These are phyloP conservation scores for Sphaerobolus stellatus DNA, from an alignment of 1,284 basidiomycete species.

Conservation along the genomic window DNA sequence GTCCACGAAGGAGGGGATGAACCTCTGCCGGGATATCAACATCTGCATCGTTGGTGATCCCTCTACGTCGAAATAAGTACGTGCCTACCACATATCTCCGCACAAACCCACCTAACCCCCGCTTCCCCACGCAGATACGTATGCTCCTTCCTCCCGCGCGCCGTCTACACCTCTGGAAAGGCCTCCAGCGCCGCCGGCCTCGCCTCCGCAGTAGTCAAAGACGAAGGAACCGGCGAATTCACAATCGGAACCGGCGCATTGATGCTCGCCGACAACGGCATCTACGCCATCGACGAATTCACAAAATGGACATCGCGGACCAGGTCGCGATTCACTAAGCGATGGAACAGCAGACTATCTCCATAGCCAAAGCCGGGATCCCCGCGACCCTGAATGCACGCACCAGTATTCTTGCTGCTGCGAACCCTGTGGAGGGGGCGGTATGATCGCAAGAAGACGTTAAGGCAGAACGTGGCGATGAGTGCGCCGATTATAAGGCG, in stretches of 20 bases:
- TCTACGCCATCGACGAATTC: slow-evolving; percentile 99
- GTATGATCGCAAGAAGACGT: slow-evolving; percentile 93
- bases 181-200: slow-evolving; percentile 98
- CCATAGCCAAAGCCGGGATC: slow-evolving; percentile 98
- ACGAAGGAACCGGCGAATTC: slow-evolving; percentile 99
- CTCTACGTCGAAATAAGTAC: slow-evolving; percentile 99
- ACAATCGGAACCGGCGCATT: slow-evolving; percentile 93
- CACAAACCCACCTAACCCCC: too few relatives aligned
- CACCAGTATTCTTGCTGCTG: slow-evolving; percentile 96
- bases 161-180: slow-evolving; percentile 97
- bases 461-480: slow-evolving; percentile 97
- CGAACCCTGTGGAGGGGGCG: slow-evolving; percentile 97
- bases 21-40: slow-evolving; percentile 97
- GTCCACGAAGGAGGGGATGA: slow-evolving; percentile 95
- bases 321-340: slow-evolving; percentile 99
- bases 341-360: slow-evolving; percentile 99
- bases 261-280: slow-evolving; percentile 98
- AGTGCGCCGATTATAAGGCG: slow-evolving; percentile 99
- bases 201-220: slow-evolving; percentile 98
- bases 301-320: slow-evolving; percentile 99
- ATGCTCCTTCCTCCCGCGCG: slow-evolving; percentile 95
- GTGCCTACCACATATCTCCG: too few relatives aligned
- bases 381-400: slow-evolving; percentile 98
- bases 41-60: slow-evolving; percentile 99
- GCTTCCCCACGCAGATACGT: slow-evolving; percentile 98